These are phyloP conservation scores for Calycina herbarum DNA, from an alignment of 2,329 filamentous ascomycete genomes.

Conservation along the genomic window DNA sequence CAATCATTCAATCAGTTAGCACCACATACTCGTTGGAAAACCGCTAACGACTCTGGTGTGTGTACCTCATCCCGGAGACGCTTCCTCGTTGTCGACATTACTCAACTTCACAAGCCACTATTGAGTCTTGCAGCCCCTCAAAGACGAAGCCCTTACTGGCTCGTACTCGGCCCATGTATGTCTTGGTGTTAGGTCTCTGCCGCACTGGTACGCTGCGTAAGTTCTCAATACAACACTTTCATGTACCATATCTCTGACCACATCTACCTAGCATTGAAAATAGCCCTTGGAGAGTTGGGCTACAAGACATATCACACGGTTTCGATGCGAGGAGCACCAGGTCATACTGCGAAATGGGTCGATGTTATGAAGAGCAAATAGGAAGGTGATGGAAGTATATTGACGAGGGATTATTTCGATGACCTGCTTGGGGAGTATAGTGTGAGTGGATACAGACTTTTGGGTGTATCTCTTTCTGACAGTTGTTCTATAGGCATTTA, in stretches of 20 bases:
- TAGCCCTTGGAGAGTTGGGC: neutral
- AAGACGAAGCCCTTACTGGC: too few relatives aligned
- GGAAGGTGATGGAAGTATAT: neutral
- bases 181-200: constrained; percentile 1
- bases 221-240: neutral
- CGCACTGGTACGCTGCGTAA: neutral
- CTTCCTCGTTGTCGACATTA: too few relatives aligned
- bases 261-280: neutral
- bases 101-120: neutral
- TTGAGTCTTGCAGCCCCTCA: too few relatives aligned
- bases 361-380: neutral
- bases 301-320: constrained; percentile 4
- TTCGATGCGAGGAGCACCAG: neutral
- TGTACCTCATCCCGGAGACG: too few relatives aligned
- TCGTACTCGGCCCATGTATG: neutral
- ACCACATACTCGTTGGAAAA: too few relatives aligned
- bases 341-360: neutral
- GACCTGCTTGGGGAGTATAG: constrained; percentile 1
- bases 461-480: neutral
- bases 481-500: constrained; percentile 1
- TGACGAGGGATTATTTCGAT: constrained; percentile 3
- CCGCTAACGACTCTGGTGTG: too few relatives aligned
- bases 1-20: too few relatives aligned
- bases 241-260: too few relatives aligned
- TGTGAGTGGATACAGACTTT: neutral